Base-by-base conservation (phyloP, 305 asterid genomes). In the Fraxinus ornus region DNA sequence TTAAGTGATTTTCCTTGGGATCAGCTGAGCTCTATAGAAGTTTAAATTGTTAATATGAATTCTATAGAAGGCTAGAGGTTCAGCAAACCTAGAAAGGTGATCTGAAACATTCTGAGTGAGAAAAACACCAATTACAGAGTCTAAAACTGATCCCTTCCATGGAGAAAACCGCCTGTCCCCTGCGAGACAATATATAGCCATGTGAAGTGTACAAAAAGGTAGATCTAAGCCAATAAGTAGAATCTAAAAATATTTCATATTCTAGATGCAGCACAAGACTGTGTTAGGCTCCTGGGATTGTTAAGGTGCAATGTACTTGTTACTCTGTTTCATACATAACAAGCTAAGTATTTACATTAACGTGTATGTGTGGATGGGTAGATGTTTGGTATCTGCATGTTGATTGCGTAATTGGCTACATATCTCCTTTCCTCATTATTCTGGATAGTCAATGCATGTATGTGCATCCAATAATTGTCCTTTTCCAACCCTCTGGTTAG, bases 41-140 rank as follows among this genome's bases (percentile, higher is more conserved):
- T 60, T 78, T 44, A 80, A 33, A 83, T 75, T 57, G 24, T 36
- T 73, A 35, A 35, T 73, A 17, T 36, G 52, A 73, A 33, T 35
- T 73, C 30, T 35, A 36, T 24, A 72, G 52, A 30, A 68, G 64
- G 76, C 72, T 47, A 60, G 26, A 87, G 30, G 73, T 52, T 36
- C 79, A 81, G 83, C 92, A 83, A 79, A 92, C 99, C 99, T 96
- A 76, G 99, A 96, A 77, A 96, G 98, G 87, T 94, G 98, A 89
- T 96, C 98, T 9, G 98, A 94, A 66, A 66, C 74, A 66, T 66
- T 66, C 19, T 26, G 74, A 75, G 57, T 75, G 17, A 75, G 78
- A 33, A 75, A 75, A 75, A 41, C 57, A 13, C 57, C 57, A 32
- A 75, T 75, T 32, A 75, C 57, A 30, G 26, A 75, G 28, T 41